Conservation (phyloP, 371 early-diverging fungal species). For the Rhizoclosmatium hyalinum region DNA sequence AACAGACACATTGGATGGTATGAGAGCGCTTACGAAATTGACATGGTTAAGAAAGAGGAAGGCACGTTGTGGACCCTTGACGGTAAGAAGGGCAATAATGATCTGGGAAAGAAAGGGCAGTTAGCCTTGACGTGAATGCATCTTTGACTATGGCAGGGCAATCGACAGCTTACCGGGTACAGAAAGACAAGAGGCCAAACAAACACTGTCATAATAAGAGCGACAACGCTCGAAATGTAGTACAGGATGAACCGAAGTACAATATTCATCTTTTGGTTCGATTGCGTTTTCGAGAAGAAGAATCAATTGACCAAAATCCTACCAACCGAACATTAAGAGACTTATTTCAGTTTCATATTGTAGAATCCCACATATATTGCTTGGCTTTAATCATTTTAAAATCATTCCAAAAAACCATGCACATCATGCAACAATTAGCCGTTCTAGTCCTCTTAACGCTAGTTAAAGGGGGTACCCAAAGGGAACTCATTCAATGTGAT, state of each 20-base stretch:
- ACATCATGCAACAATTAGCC: too few species aligned
- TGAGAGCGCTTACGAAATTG: conserved; percentile 32
- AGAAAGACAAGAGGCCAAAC: conserved; percentile 36
- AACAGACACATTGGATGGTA: neutral
- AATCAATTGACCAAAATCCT: neutral
- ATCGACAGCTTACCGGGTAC: conserved; percentile 29
- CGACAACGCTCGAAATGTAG: conserved; percentile 9
- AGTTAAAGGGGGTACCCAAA: too few species aligned
- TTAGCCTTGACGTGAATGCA: neutral
- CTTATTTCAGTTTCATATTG: too few species aligned
- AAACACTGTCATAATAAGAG: conserved; percentile 16
- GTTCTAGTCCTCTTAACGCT: too few species aligned
- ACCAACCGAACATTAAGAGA: too few species aligned
- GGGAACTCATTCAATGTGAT: too few species aligned
- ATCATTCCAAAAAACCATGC: too few species aligned
- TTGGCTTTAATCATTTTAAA: too few species aligned
- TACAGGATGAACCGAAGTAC: neutral
- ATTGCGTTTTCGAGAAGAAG: neutral
- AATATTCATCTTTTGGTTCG: neutral
- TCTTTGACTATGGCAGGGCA: neutral
- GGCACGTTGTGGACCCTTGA: conserved; percentile 29
- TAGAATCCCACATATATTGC: too few species aligned
- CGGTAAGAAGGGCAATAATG: conserved; percentile 25
- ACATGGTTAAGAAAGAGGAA: conserved; percentile 32
- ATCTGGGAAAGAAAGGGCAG: conserved; percentile 16